Conservation (phyloP, 257 asterid species). For the Solanum microdontum region DNA sequence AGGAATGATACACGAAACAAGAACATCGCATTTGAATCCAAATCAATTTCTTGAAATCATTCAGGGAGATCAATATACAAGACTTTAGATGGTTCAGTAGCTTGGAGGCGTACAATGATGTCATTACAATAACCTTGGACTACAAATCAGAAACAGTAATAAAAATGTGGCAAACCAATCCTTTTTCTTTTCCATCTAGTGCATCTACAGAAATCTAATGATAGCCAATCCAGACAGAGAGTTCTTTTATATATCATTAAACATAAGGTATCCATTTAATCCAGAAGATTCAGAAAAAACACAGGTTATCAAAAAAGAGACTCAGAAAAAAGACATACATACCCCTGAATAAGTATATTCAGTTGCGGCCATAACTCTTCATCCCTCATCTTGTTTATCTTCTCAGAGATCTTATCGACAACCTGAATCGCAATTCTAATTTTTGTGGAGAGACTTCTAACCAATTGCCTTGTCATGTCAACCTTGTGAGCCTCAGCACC, state of each 20-base stretch:
- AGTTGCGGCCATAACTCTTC: constrained; percentile 93
- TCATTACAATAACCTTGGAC: not conserved
- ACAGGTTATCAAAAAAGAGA: not conserved
- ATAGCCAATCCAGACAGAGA: not conserved
- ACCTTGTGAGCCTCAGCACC: constrained; percentile 84
- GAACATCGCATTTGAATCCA: not conserved
- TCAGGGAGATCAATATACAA: not conserved
- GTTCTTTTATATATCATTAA: not conserved
- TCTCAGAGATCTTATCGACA: constrained; percentile 84
- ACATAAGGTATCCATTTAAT: not conserved
- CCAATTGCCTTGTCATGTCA: constrained; percentile 59
- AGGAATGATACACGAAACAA: not conserved
- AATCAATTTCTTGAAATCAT: not conserved
- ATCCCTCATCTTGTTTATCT: constrained; percentile 74
- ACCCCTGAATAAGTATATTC: constrained; percentile 78
- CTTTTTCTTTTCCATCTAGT: not conserved
- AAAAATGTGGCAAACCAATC: not conserved
- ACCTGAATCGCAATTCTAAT: constrained; percentile 83
- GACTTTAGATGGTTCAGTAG: not conserved
- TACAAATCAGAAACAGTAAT: not conserved
- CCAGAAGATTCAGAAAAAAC: not conserved
- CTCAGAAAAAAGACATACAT: not conserved
- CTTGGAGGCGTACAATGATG: not conserved
- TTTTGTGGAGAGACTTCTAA: constrained; percentile 77
- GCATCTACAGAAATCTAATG: not conserved